A percentile compares a stretch with the other conserved stretches of the same genome.
Evolutionary conservation across 2,329 filamentous ascomycete genomes (phyloP).

Genomic region (Fusarium sp.): DNA sequence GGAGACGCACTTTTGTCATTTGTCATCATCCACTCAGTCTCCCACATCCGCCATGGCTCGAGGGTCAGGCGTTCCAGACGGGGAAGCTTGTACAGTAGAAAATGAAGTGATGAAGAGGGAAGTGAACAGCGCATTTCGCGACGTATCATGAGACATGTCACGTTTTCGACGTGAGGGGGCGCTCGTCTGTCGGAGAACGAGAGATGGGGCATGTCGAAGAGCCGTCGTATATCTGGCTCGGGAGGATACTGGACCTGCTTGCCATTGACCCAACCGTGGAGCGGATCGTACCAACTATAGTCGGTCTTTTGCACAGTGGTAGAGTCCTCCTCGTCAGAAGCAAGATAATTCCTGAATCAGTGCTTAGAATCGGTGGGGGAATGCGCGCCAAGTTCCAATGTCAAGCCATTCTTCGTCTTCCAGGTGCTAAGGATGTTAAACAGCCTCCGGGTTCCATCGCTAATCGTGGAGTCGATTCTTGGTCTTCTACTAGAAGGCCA

Average conservation of each 20-base stretch:
- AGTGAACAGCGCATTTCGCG: constrained; percentile 49
- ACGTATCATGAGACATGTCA: constrained; percentile 48
- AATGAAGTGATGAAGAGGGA: constrained; percentile 9
- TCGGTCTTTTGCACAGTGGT: not conserved
- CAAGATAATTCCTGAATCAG: constrained; percentile 48
- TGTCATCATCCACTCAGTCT: not conserved
- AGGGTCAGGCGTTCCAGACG: constrained; percentile 46
- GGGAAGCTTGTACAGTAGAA: constrained; percentile 40
- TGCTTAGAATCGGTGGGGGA: constrained; percentile 51
- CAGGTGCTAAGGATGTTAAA: constrained; percentile 48
- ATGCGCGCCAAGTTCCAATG: constrained; percentile 49
- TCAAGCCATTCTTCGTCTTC: constrained; percentile 40
- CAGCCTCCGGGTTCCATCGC: constrained; percentile 41
- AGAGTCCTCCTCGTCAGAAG: constrained; percentile 33
- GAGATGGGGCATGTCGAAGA: constrained; percentile 39
- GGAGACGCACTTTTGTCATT: not conserved
- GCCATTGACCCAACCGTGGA: constrained; percentile 49
- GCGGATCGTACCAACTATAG: constrained; percentile 39
- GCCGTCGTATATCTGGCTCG: constrained; percentile 34
- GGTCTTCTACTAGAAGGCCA: not conserved
- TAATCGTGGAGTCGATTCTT: constrained; percentile 25
- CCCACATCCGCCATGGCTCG: constrained; percentile 49
- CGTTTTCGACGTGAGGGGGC: constrained; percentile 42
- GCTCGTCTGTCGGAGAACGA: not conserved
- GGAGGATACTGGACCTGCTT: constrained; percentile 40